Conservation (phyloP, 2,329 filamentous ascomycete species). For the Fusarium sp. region DNA sequence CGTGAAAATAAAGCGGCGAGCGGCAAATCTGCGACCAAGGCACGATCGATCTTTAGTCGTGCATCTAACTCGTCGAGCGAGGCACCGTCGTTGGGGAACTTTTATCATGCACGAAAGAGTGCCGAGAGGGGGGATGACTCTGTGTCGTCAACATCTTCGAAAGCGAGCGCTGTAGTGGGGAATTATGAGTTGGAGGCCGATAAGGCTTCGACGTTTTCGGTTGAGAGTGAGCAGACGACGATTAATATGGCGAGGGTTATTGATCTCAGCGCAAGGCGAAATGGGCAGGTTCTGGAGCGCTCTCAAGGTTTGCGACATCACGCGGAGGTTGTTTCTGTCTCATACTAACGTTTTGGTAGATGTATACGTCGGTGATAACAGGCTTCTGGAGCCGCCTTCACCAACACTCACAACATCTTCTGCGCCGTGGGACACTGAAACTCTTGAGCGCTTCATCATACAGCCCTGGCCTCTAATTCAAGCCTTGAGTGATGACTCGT, state of each 20-base stretch:
- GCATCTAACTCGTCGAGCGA: constrained; percentile 17
- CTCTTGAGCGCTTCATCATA: background rate
- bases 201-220: background rate
- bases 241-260: background rate
- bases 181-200: constrained; percentile 21
- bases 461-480: constrained; percentile 24
- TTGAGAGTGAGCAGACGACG: background rate
- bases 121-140: background rate
- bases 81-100: background rate
- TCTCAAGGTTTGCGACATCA: background rate
- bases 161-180: background rate
- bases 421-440: background rate
- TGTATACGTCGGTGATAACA: background rate
- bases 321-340: too few relatives aligned
- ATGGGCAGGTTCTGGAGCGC: background rate
- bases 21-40: background rate
- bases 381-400: background rate
- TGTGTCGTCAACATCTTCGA: constrained; percentile 4
- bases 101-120: background rate
- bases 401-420: background rate
- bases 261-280: background rate
- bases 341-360: background rate
- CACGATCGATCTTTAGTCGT: constrained; percentile 17
- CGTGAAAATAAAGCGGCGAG: constrained; percentile 20
- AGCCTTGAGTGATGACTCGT: constrained; percentile 24